Evolutionary conservation across 1,284 basidiomycete genomes (phyloP).

Genomic region (Marasmius fiardii): DNA sequence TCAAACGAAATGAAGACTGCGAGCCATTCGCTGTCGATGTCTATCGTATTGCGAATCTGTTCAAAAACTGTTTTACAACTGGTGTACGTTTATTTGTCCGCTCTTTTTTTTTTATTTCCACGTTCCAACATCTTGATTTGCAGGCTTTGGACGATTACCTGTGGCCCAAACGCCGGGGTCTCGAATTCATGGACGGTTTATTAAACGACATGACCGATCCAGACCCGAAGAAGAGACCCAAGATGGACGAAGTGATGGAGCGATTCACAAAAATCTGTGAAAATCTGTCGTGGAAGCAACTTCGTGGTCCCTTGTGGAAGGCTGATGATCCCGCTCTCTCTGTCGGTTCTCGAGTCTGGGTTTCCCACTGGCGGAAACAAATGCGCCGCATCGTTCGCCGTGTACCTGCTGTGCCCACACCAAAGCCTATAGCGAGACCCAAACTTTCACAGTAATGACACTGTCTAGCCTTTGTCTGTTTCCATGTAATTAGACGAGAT

Average conservation of each 20-base stretch:
- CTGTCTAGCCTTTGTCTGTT: too few relatives aligned
- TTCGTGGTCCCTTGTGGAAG: constrained; percentile 1
- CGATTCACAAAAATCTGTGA: constrained; percentile 17
- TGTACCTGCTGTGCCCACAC: background rate
- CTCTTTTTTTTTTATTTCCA: background rate
- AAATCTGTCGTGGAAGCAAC: constrained; percentile 9
- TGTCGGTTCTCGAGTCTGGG: background rate
- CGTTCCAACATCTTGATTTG: background rate
- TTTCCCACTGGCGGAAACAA: background rate
- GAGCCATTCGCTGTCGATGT: constrained; percentile 14
- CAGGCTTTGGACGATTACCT: background rate
- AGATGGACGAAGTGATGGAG: constrained; percentile 23
- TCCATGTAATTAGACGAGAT: too few relatives aligned
- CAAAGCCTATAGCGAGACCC: background rate
- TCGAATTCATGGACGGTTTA: constrained; percentile 25
- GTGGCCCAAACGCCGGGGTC: background rate
- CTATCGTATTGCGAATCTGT: constrained; percentile 8
- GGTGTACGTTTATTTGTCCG: background rate
- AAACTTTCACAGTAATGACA: too few relatives aligned
- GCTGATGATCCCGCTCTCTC: too few relatives aligned
- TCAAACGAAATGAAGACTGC: background rate
- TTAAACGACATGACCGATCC: constrained; percentile 24
- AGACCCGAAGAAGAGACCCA: constrained; percentile 25
- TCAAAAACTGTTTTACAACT: background rate
- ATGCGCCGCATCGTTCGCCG: background rate